A percentile compares a stretch with the other conserved stretches of the same genome.
Evolutionary conservation across 2,329 filamentous ascomycete species (phyloP).

Genomic region (Didymella pomorum): DNA sequence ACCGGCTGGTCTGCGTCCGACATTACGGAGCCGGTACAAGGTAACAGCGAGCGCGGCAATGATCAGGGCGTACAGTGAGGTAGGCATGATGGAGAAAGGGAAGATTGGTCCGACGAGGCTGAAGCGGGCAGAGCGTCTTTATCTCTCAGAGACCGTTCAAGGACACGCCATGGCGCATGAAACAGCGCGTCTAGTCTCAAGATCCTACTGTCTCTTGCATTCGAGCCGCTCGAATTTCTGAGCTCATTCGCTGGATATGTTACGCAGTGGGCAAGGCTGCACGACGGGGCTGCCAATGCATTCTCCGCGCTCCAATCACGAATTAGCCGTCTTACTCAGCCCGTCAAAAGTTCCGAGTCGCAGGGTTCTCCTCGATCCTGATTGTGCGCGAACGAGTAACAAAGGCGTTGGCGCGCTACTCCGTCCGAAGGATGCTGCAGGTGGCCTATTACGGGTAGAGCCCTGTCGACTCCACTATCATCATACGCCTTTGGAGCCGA

Average conservation of each 20-base stretch:
- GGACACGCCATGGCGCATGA: background rate
- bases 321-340: background rate
- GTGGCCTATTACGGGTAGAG: background rate
- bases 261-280: background rate
- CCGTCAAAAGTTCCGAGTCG: background rate
- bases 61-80: background rate
- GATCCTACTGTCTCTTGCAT: background rate
- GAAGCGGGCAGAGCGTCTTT: background rate
- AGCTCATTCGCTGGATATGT: background rate
- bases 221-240: background rate
- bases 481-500: background rate
- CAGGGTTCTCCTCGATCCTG: background rate
- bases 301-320: background rate
- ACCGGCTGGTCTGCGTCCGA: constrained; percentile 37
- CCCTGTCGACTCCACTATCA: background rate
- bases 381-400: background rate
- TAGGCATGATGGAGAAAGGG: background rate
- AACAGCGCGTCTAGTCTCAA: background rate
- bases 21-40: background rate
- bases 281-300: background rate
- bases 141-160: background rate
- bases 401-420: background rate
- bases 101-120: background rate
- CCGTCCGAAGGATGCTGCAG: background rate
- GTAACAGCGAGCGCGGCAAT: background rate